A percentile compares a stretch with the other conserved stretches of the same genome.
phyloP scores from a whole-genome alignment of 2,329 filamentous ascomycete species.

The Aureobasidium sp. region DNA sequence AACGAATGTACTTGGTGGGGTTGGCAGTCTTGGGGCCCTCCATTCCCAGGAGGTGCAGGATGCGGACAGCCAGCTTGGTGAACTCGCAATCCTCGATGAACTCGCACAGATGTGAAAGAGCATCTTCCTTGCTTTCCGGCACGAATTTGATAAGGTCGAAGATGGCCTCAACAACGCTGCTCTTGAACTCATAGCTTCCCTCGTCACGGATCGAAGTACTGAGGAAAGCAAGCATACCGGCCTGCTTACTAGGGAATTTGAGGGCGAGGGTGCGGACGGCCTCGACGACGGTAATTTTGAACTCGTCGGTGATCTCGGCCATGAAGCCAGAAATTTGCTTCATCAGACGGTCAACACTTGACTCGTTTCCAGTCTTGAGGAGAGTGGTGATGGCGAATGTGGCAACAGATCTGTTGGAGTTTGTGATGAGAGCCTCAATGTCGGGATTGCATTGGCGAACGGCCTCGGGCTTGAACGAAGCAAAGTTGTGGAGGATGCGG shows the following conservation, averaged over 20 bases:
- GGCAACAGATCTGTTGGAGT: constrained; percentile 93
- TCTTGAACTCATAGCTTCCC: constrained; percentile 97
- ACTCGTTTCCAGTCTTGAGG: constrained; percentile 96
- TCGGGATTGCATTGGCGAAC: constrained; percentile 94
- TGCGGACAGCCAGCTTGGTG: constrained; percentile 91
- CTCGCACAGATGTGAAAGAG: constrained; percentile 90
- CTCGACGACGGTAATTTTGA: constrained; percentile 99
- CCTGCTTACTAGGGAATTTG: constrained; percentile 97
- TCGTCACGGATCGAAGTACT: constrained; percentile 95
- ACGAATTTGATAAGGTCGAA: constrained; percentile 99
- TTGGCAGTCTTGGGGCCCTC: constrained; percentile 94
- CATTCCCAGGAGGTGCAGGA: constrained; percentile 85
- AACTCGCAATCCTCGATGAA: constrained; percentile 99
- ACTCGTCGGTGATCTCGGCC: constrained; percentile 98
- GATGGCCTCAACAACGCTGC: constrained; percentile 96
- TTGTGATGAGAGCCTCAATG: constrained; percentile 93
- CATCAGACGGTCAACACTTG: constrained; percentile 93
- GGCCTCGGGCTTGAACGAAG: constrained; percentile 88
- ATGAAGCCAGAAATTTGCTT: constrained; percentile 98
- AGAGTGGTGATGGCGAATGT: constrained; percentile 98
- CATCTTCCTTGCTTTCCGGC: constrained; percentile 73
- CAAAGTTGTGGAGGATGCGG: constrained; percentile 91
- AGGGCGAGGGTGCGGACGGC: constrained; percentile 93
- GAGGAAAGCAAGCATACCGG: constrained; percentile 93
- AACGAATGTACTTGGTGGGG: constrained; percentile 97